These are phyloP conservation scores for Sechiopsis laciniata DNA, from an alignment of 306 rosid genomes.

Conservation along the genomic window DNA sequence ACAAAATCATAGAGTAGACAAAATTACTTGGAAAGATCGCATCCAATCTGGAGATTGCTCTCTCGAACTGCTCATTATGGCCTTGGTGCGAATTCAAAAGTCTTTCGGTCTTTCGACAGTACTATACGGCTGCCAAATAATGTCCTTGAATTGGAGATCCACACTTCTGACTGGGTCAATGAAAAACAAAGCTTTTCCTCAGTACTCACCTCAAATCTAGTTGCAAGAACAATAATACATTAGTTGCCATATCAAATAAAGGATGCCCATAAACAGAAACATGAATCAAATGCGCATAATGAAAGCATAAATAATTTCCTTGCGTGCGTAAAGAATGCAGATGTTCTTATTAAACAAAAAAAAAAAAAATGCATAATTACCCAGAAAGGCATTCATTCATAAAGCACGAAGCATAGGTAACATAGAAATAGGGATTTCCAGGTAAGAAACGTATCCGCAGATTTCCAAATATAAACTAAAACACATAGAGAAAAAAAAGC, in stretches of 20 bases:
- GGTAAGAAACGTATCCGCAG: no score
- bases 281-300: neutral
- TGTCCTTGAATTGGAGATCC: neutral
- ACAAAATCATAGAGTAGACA: neutral
- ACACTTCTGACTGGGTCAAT: neutral
- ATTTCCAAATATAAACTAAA: no score
- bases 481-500: no score
- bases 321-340: neutral
- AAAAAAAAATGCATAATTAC: neutral
- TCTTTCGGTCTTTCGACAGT: neutral
- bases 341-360: no score
- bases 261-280: neutral
- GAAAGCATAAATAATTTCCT: neutral
- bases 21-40: slow-evolving; percentile 59
- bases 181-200: neutral
- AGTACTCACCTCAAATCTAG: neutral
- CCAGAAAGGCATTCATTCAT: neutral
- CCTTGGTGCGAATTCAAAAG: neutral
- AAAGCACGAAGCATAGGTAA: no score
- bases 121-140: neutral
- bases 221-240: neutral
- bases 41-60: slow-evolving; percentile 91
- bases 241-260: neutral
- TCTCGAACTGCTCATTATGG: slow-evolving; percentile 59
- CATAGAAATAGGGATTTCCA: no score